These are phyloP conservation scores for Biscogniauxia mediterranea DNA, from an alignment of 2,329 filamentous ascomycete genomes.

Conservation along the genomic window DNA sequence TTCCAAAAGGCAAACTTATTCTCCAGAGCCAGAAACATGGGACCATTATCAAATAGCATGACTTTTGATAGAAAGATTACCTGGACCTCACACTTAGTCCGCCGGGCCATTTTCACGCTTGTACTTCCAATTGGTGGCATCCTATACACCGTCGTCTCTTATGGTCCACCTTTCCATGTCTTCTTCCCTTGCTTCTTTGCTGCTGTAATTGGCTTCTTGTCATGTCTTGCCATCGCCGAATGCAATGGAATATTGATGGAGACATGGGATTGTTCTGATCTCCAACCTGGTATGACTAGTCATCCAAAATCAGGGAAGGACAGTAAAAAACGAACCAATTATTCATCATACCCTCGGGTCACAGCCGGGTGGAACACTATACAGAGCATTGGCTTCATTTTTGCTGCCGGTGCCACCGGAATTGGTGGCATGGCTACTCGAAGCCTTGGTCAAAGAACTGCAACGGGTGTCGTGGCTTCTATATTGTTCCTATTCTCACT, in stretches of 20 bases:
- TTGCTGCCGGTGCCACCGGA: slow-evolving; percentile 67
- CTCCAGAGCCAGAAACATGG: slow-evolving; percentile 60
- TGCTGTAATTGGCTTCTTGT: slow-evolving; percentile 65
- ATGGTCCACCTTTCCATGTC: slow-evolving; percentile 58
- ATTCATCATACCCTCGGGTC: slow-evolving; percentile 73
- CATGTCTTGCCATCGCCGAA: slow-evolving; percentile 71
- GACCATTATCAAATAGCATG: slow-evolving; percentile 62
- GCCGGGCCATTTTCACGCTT: slow-evolving; percentile 65
- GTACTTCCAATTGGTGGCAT: slow-evolving; percentile 65
- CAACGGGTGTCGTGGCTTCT: slow-evolving; percentile 66
- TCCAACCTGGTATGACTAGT: slow-evolving; percentile 68
- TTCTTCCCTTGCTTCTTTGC: slow-evolving; percentile 67
- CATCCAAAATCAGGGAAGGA: slow-evolving; percentile 44
- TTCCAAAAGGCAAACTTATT: slow-evolving; percentile 71
- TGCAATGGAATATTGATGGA: slow-evolving; percentile 79
- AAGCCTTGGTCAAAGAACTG: slow-evolving; percentile 62
- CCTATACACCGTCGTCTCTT: slow-evolving; percentile 65
- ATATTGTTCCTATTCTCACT: slow-evolving; percentile 65
- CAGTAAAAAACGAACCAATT: slow-evolving; percentile 58
- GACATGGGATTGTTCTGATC: slow-evolving; percentile 75
- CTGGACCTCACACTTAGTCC: slow-evolving; percentile 71
- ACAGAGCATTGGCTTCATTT: slow-evolving; percentile 67
- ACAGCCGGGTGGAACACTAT: slow-evolving; percentile 68
- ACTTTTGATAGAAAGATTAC: slow-evolving; percentile 62
- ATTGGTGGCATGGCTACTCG: slow-evolving; percentile 67